phyloP scores from a whole-genome alignment of 1,284 basidiomycete genomes.

The Sporisorium iseilematis-ciliati region DNA sequence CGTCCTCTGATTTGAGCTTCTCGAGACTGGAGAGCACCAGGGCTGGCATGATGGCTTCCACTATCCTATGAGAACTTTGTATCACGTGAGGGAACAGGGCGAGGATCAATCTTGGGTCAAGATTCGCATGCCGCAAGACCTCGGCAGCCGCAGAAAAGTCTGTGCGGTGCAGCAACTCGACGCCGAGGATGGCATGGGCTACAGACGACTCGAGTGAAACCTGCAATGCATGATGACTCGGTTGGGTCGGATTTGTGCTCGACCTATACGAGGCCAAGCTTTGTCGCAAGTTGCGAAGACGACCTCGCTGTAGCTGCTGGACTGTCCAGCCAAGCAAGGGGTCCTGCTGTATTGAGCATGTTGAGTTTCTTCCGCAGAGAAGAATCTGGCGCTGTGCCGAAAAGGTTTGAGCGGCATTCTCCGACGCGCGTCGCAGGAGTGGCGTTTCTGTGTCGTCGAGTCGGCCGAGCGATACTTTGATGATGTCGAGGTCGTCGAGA shows the following conservation, averaged over 20 bases:
- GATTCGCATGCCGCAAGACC: slow-evolving; percentile 21
- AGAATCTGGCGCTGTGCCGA: slow-evolving; percentile 23
- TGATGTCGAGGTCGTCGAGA: slow-evolving; percentile 18
- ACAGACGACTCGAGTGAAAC: slow-evolving; percentile 23
- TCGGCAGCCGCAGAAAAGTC: slow-evolving; percentile 42
- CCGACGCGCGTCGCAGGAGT: slow-evolving; percentile 19
- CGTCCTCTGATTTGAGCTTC: slow-evolving; percentile 6
- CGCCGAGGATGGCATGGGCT: slow-evolving; percentile 35
- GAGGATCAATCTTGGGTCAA: slow-evolving; percentile 51
- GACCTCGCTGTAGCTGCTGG: slow-evolving; percentile 34
- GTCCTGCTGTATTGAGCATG: slow-evolving; percentile 32
- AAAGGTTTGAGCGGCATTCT: slow-evolving; percentile 1
- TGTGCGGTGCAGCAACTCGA: slow-evolving; percentile 41
- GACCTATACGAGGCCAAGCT: slow-evolving; percentile 15
- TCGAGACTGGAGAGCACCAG: slow-evolving; percentile 19
- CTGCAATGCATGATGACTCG: slow-evolving; percentile 1
- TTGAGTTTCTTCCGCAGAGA: slow-evolving; percentile 45
- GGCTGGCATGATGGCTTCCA: slow-evolving; percentile 33
- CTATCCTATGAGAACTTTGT: background rate
- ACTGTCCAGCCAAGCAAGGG: slow-evolving; percentile 20
- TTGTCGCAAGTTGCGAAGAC: slow-evolving; percentile 22
- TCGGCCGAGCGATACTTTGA: slow-evolving; percentile 24
- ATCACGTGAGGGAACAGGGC: slow-evolving; percentile 28
- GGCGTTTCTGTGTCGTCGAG: slow-evolving; percentile 6
- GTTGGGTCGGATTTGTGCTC: background rate